Percentiles rank a stretch among this genome's conserved stretches.
Evolutionary conservation across 2,329 filamentous ascomycete species (phyloP).

Genomic region (Fusarium solani-melongenae): DNA sequence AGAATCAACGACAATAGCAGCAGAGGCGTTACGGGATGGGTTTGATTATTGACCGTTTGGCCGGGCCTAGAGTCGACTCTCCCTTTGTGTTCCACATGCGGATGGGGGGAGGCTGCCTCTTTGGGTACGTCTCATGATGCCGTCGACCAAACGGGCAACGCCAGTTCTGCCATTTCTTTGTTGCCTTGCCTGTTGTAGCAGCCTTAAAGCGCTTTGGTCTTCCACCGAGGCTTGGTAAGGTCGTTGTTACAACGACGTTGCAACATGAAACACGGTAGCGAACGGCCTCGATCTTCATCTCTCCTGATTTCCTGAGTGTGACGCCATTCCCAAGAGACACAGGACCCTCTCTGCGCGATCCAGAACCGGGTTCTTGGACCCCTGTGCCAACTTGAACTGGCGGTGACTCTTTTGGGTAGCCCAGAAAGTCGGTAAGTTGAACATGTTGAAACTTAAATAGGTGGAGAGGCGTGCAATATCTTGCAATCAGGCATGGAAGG

Average conservation of each 20-base stretch:
- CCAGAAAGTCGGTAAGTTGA: slow-evolving; percentile 38
- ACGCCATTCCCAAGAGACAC: slow-evolving; percentile 8
- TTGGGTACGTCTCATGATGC: background rate
- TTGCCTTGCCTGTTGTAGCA: slow-evolving; percentile 2
- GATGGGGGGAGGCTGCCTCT: background rate
- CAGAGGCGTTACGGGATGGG: background rate
- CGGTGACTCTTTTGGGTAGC: slow-evolving; percentile 20
- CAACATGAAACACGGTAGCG: slow-evolving; percentile 12
- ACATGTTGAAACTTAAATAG: slow-evolving; percentile 30
- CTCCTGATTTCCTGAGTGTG: slow-evolving; percentile 8
- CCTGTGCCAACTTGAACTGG: slow-evolving; percentile 32
- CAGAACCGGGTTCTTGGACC: slow-evolving; percentile 19
- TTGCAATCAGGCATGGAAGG: background rate
- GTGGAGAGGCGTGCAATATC: slow-evolving; percentile 10
- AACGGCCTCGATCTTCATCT: slow-evolving; percentile 21
- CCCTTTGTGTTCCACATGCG: background rate
- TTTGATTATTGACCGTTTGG: slow-evolving; percentile 6
- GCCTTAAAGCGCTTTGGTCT: slow-evolving; percentile 6
- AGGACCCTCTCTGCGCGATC: slow-evolving; percentile 3
- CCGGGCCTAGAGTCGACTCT: background rate
- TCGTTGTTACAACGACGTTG: slow-evolving; percentile 19
- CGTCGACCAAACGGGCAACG: background rate
- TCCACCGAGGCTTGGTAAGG: slow-evolving; percentile 3
- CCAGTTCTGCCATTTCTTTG: background rate
- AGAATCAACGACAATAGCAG: background rate